phyloP scores from a whole-genome alignment of 768 basidiomycete genomes.

The Stropharia rugosoannulata region DNA sequence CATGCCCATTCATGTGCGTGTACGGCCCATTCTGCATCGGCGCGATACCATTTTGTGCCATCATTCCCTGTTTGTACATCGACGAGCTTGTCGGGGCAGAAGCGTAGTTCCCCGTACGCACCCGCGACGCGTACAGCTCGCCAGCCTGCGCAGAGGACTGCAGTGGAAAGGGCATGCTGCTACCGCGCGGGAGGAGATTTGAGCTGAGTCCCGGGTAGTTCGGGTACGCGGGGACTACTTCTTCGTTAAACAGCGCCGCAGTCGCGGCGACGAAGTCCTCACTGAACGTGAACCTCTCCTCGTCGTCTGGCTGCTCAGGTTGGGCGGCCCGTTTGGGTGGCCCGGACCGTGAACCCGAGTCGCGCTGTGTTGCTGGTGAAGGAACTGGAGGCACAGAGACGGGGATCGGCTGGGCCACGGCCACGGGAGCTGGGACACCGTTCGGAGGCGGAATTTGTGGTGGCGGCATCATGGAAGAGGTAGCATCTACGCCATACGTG shows the following conservation, averaged over 20 bases:
- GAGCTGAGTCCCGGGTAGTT: conserved; percentile 23
- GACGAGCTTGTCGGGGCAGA: background rate
- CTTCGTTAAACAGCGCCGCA: conserved; percentile 29
- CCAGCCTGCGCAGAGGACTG: conserved; percentile 17
- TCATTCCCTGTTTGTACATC: background rate
- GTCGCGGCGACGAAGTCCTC: conserved; percentile 34
- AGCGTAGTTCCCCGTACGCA: background rate
- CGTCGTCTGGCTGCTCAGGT: conserved; percentile 19
- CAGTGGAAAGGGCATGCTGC: conserved; percentile 2
- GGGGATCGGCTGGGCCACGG: background rate
- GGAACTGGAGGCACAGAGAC: background rate
- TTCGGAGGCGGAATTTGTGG: background rate
- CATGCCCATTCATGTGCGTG: too few relatives aligned
- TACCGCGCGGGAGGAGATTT: conserved; percentile 9
- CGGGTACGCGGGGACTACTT: conserved; percentile 34
- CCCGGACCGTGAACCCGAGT: too few relatives aligned
- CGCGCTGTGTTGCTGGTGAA: too few relatives aligned
- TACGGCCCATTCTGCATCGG: too few relatives aligned
- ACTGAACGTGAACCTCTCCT: conserved; percentile 36
- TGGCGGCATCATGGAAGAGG: background rate
- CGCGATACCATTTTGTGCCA: background rate
- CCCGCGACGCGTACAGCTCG: conserved; percentile 21
- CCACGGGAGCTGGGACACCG: background rate
- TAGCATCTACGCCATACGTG: background rate
- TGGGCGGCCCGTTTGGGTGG: background rate